Conservation (phyloP, 306 rosid species). For the Sophora flavescens region DNA sequence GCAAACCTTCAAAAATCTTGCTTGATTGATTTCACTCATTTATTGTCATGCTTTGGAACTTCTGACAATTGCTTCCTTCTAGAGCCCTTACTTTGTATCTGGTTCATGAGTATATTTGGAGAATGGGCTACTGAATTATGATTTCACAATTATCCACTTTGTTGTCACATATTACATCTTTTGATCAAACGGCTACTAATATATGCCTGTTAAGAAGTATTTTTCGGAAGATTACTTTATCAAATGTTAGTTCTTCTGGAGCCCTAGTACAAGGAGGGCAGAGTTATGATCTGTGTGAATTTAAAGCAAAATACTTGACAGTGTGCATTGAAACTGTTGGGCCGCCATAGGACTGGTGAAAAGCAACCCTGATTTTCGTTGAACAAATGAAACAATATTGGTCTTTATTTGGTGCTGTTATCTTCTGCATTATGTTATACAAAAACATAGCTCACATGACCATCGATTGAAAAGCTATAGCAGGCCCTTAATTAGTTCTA, state of each 20-base stretch:
- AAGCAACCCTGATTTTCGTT: background rate
- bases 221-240: slow-evolving; percentile 1
- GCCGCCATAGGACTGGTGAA: background rate
- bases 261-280: background rate
- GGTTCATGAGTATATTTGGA: slow-evolving; percentile 10
- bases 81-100: slow-evolving; percentile 10
- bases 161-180: slow-evolving; percentile 16
- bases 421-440: background rate
- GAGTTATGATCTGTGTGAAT: slow-evolving; percentile 4
- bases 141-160: slow-evolving; percentile 30
- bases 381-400: slow-evolving; percentile 11
- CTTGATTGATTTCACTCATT: slow-evolving; percentile 35
- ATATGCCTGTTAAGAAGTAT: slow-evolving; percentile 8
- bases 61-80: slow-evolving; percentile 13
- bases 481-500: background rate
- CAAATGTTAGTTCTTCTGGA: slow-evolving; percentile 15
- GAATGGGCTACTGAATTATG: background rate
- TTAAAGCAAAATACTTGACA: background rate
- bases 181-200: background rate
- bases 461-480: slow-evolving; percentile 13
- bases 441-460: background rate
- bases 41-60: slow-evolving; percentile 31
- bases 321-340: background rate
- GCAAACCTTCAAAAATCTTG: slow-evolving; percentile 24
- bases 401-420: background rate